Percentiles rank a stretch among this genome's conserved stretches.
Evolutionary conservation across 83 land plant species (phyloP).

Genomic region (Picea engelmannii): DNA sequence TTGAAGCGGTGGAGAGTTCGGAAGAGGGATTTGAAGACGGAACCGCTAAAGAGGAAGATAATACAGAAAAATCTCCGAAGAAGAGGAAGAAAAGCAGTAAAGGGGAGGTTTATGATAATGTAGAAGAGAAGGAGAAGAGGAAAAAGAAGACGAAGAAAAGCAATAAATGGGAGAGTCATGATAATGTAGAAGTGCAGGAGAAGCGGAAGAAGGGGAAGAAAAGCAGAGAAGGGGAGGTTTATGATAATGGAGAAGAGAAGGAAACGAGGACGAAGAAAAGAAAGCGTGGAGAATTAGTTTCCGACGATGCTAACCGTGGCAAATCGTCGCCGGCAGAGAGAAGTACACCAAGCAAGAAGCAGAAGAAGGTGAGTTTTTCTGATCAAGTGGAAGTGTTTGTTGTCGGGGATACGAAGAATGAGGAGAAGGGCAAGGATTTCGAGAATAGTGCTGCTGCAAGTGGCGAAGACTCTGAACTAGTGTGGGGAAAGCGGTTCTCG

Average conservation of each 20-base stretch:
- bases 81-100: neutral
- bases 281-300: neutral
- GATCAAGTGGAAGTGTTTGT: neutral
- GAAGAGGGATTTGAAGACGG: no score
- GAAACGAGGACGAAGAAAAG: neutral
- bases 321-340: neutral
- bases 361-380: slow-evolving; percentile 2
- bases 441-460: neutral
- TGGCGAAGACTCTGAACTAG: neutral
- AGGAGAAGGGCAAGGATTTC: neutral
- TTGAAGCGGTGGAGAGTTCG: neutral
- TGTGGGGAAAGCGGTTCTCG: neutral
- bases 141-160: neutral
- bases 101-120: no score
- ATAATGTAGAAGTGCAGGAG: no score
- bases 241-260: neutral
- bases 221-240: no score
- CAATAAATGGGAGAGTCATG: no score
- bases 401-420: neutral
- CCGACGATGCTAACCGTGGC: neutral
- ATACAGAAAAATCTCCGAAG: neutral
- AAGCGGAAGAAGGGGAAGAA: no score
- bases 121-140: neutral
- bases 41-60: neutral
- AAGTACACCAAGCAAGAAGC: neutral